Percentiles rank a stretch among this genome's conserved stretches.
Conservation (phyloP, 805 yeast species). For the Metschnikowia corniflorae region DNA sequence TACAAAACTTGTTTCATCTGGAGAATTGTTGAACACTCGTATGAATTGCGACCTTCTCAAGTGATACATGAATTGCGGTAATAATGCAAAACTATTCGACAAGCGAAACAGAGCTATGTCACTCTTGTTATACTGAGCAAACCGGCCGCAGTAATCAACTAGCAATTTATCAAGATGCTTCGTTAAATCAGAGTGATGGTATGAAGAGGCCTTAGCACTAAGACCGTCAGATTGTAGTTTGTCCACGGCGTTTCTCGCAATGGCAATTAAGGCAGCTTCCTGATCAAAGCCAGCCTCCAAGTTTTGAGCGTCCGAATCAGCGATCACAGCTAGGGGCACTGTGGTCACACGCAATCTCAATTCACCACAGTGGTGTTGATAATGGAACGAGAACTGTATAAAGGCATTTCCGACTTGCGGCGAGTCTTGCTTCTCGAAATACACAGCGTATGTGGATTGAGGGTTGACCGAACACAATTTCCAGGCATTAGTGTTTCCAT, state of each 20-base stretch:
- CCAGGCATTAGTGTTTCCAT: slow-evolving; percentile 56
- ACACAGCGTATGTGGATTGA: slow-evolving; percentile 56
- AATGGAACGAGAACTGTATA: slow-evolving; percentile 55
- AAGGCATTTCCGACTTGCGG: slow-evolving; percentile 26
- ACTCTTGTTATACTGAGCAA: slow-evolving; percentile 47
- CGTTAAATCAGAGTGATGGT: slow-evolving; percentile 32
- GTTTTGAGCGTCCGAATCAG: slow-evolving; percentile 37
- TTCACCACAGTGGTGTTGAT: slow-evolving; percentile 59
- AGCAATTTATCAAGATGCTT: slow-evolving; percentile 48
- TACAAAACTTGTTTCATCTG: slow-evolving; percentile 66
- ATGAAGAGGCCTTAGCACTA: slow-evolving; percentile 16
- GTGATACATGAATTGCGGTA: slow-evolving; percentile 68
- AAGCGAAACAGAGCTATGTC: slow-evolving; percentile 48
- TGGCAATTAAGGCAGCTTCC: slow-evolving; percentile 62
- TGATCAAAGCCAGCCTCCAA: slow-evolving; percentile 57
- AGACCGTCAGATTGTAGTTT: slow-evolving; percentile 28
- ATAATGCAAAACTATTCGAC: slow-evolving; percentile 46
- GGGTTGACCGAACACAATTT: slow-evolving; percentile 53
- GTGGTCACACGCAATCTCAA: slow-evolving; percentile 62
- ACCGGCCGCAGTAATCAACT: slow-evolving; percentile 45
- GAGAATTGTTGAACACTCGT: slow-evolving; percentile 65
- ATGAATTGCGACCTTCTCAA: slow-evolving; percentile 63
- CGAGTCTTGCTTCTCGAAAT: slow-evolving; percentile 48
- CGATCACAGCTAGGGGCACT: slow-evolving; percentile 41
- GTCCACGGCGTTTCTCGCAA: slow-evolving; percentile 52